Base-by-base conservation (phyloP, 2,329 filamentous ascomycete species). In the Hirsutella minnesotensis region DNA sequence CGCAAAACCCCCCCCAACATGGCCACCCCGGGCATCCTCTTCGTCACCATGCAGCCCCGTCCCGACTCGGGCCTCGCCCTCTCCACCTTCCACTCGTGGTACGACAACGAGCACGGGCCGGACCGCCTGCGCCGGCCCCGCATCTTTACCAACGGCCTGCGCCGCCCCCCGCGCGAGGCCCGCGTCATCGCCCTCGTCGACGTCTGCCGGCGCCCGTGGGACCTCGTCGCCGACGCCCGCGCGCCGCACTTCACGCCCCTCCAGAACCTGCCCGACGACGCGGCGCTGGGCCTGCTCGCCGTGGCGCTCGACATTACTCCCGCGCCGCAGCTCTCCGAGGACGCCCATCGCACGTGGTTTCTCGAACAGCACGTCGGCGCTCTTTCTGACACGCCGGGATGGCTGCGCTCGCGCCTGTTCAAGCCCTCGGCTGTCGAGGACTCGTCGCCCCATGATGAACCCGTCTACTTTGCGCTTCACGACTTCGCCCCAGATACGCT, bases 101-200 rank as follows among this genome's bases (percentile, higher is more conserved):
- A 94, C 69, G 89, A 94, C 67, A 92, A 88, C 62, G 87, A 94
- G 66, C 87, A 94, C 65, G 87, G 87, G 42, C 87, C 87, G 16
- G 77, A 80, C 15, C 82, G 87, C 39, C 74, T 94, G 7, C 81
- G 86, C 39, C 66, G 94, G 13, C 77, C 84, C 4, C 79, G 83
- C 53, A 79, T 89, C 57, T 78, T 79, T 57, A 59, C 66, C 51
- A 92, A 86, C 59, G 87, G 87, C 45, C 81, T 92, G 52, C 81
- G 87, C 36, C 63, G 74, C 20, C 75, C 73, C 3, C 52, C 63
- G 2, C 66, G 73, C 47, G 75, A 79, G 53, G 72, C 70, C 29
- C 63, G 62, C 18, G 73, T 67, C 3, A 77, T 78, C 45, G 67
- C 59, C 38, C 68, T 75, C 51, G 71, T 77, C 5, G 75, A 76